Evolutionary conservation across 2,329 filamentous ascomycete species (phyloP).

Genomic region (Alternaria sp.): DNA sequence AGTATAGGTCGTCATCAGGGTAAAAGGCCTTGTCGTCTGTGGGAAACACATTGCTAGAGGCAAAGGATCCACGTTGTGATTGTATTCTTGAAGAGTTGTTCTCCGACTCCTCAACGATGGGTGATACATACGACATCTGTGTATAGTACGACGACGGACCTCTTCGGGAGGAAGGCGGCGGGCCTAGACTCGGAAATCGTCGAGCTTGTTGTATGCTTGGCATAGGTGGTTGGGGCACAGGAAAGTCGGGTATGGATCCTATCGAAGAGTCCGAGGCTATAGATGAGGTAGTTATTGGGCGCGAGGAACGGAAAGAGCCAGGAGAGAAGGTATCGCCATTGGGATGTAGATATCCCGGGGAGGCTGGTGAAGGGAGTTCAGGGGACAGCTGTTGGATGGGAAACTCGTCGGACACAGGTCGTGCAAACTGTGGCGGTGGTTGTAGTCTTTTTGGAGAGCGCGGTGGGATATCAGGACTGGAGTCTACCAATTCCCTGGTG

Average conservation of each 20-base stretch:
- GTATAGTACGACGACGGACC: conserved; percentile 60
- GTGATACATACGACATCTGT: conserved; percentile 57
- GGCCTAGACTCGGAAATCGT: conserved; percentile 55
- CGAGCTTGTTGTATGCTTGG: conserved; percentile 47
- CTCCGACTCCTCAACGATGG: conserved; percentile 60
- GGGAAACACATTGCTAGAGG: conserved; percentile 60
- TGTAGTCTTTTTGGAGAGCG: conserved; percentile 46
- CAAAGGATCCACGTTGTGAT: conserved; percentile 55
- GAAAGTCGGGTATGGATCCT: conserved; percentile 54
- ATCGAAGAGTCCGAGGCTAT: conserved; percentile 52
- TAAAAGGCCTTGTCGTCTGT: conserved; percentile 53
- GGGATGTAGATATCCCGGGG: conserved; percentile 34
- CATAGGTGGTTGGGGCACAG: conserved; percentile 47
- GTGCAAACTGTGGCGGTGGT: conserved; percentile 53
- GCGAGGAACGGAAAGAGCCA: conserved; percentile 36
- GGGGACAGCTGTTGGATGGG: conserved; percentile 43
- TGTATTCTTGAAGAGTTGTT: conserved; percentile 54
- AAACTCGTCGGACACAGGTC: conserved; percentile 49
- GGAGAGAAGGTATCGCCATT: conserved; percentile 48
- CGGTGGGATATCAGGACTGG: conserved; percentile 33
- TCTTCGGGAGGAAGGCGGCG: conserved; percentile 58
- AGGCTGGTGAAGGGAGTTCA: conserved; percentile 29
- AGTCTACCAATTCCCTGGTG: conserved; percentile 32
- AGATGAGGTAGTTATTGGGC: conserved; percentile 51
- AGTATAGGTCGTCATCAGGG: conserved; percentile 46